These are phyloP conservation scores for Maudiozyma bulderi DNA, from an alignment of 805 yeast genomes.

Conservation along the genomic window DNA sequence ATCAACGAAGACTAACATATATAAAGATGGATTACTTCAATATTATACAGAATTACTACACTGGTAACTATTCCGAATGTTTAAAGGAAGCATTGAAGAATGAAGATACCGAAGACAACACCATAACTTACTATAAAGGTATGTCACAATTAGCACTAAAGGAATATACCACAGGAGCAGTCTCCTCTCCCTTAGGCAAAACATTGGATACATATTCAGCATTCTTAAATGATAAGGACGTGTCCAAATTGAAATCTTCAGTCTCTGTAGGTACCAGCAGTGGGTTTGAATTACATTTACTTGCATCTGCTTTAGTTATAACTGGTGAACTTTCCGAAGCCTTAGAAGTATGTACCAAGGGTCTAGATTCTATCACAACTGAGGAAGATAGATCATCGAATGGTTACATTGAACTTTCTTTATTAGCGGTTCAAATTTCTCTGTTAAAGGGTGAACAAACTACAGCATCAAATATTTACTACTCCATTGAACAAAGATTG, in stretches of 20 bases:
- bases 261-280: conserved; percentile 6
- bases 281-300: conserved; percentile 16
- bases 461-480: conserved; percentile 36
- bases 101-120: conserved; percentile 26
- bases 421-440: conserved; percentile 35
- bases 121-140: conserved; percentile 27
- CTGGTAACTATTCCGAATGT: conserved; percentile 45
- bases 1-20: too few species aligned
- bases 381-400: conserved; percentile 21
- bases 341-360: conserved; percentile 32
- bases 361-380: conserved; percentile 31
- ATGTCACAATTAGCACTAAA: conserved; percentile 28
- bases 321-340: conserved; percentile 26
- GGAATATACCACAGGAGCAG: conserved; percentile 11
- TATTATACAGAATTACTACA: conserved; percentile 50
- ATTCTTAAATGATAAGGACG: conserved; percentile 16
- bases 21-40: conserved; percentile 37
- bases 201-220: conserved; percentile 23
- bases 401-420: conserved; percentile 32
- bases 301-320: conserved; percentile 24
- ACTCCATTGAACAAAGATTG: conserved; percentile 29
- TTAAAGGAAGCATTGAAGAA: conserved; percentile 31
- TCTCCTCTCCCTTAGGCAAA: conserved; percentile 19
- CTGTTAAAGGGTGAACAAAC: conserved; percentile 34
- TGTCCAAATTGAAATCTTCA: conserved; percentile 8